These are phyloP conservation scores for Psilocybe tampanensis DNA, from an alignment of 768 basidiomycete genomes.

Conservation along the genomic window DNA sequence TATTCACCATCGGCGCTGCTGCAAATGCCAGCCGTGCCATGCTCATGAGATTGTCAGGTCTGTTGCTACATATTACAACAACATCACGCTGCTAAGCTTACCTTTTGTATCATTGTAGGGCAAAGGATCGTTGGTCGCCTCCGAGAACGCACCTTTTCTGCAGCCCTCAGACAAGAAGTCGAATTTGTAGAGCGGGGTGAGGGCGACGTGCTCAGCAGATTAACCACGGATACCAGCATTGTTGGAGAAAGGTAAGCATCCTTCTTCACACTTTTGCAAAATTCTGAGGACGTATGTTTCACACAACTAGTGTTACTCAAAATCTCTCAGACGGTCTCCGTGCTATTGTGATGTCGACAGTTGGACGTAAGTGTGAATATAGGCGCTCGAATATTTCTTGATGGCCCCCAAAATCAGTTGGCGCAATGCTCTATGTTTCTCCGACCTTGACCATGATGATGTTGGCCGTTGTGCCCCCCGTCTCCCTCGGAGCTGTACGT, in stretches of 20 bases:
- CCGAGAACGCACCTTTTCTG: conserved; percentile 79
- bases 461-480: conserved; percentile 89
- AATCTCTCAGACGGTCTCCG: conserved; percentile 81
- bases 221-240: conserved; percentile 90
- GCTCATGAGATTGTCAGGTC: conserved; percentile 86
- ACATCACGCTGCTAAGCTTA: not conserved
- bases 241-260: conserved; percentile 82
- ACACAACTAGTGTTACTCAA: conserved; percentile 60
- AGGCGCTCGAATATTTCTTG: not conserved
- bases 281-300: conserved; percentile 6
- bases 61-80: conserved; percentile 27
- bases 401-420: conserved; percentile 60
- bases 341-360: conserved; percentile 90
- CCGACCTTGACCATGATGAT: conserved; percentile 88
- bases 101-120: conserved; percentile 36
- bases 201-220: conserved; percentile 89
- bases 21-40: conserved; percentile 85
- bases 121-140: conserved; percentile 91
- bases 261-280: not conserved
- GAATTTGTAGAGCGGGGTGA: conserved; percentile 92
- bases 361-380: conserved; percentile 67
- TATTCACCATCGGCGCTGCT: conserved; percentile 85
- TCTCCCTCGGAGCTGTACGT: conserved; percentile 80
- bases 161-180: conserved; percentile 87
- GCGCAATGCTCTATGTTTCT: conserved; percentile 94